Evolutionary conservation across 306 rosid species (phyloP).

Genomic region (Rubus idaeus): DNA sequence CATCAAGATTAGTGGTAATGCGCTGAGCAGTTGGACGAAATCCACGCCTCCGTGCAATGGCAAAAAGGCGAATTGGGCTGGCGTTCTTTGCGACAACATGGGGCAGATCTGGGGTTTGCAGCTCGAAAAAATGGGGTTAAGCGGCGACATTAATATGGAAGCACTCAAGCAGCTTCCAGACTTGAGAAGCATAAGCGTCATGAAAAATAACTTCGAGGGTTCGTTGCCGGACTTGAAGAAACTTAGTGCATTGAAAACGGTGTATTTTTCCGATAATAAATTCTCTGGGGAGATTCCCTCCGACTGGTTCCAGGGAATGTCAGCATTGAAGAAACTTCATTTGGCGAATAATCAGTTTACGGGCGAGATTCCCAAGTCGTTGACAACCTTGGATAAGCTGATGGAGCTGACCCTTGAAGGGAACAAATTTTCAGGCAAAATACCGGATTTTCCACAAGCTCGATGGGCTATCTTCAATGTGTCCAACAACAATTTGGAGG

Average conservation of each 20-base stretch:
- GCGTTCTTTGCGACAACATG: slow-evolving; percentile 44
- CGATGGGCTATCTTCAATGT: slow-evolving; percentile 38
- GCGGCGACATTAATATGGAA: slow-evolving; percentile 49
- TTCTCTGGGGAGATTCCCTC: slow-evolving; percentile 59
- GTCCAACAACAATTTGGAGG: slow-evolving; percentile 58
- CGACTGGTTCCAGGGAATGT: slow-evolving; percentile 41
- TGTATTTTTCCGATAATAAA: slow-evolving; percentile 58
- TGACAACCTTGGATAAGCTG: slow-evolving; percentile 45
- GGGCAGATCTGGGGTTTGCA: slow-evolving; percentile 57
- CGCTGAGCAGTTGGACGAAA: slow-evolving; percentile 40
- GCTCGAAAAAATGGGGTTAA: slow-evolving; percentile 64
- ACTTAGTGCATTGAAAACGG: slow-evolving; percentile 41
- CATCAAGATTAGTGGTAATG: slow-evolving; percentile 8
- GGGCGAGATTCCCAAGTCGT: slow-evolving; percentile 59
- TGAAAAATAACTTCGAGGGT: slow-evolving; percentile 54
- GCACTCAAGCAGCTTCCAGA: slow-evolving; percentile 40
- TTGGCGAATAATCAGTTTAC: slow-evolving; percentile 54
- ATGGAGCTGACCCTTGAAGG: slow-evolving; percentile 54
- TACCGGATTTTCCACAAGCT: slow-evolving; percentile 42
- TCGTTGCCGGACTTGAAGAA: slow-evolving; percentile 47
- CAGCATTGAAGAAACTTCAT: slow-evolving; percentile 62
- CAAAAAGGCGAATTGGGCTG: slow-evolving; percentile 45
- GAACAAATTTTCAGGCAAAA: slow-evolving; percentile 54
- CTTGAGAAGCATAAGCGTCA: slow-evolving; percentile 58
- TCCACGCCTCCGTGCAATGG: slow-evolving; percentile 43